Evolutionary conservation across 129 eudicot genomes (phyloP), one percentile per base, ranked within the genome.

Genomic region (Tanacetum coccineum): DNA sequence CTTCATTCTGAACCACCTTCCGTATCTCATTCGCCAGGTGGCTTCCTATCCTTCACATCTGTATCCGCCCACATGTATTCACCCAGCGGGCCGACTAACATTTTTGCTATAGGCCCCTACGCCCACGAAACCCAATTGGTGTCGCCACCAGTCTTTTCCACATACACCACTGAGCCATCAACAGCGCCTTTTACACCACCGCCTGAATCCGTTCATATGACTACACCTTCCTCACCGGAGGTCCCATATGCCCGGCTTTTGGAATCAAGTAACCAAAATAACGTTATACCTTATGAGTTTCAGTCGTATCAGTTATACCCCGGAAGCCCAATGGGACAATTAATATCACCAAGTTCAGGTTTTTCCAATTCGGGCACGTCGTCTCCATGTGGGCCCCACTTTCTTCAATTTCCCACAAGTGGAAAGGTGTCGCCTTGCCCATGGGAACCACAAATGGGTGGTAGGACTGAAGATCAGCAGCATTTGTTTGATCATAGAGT

Each of bases 181-280:
- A 93, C 99, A 39, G 99, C 99, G 20, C 96, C 99, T 3, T 93
- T 80, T 64, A 93, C 99, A 42, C 99, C 99, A 8, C 98, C 98
- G 1, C 96, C 96, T 0, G 99, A 93, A 50, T 82, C 95, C 6
- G 87, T 84, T 47, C 93, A 93, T 55, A 61, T 86, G 75, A 93
- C 99, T 4, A 93, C 95, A 32, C 99, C 99, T 45, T 93, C 99
- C 36, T 93, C 99, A 0, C 99, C 99, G 6, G 99, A 93, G 80
- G 96, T 93, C 11, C 99, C 99, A 4, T 93, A 89, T 79, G 99
- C 96, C 22, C 83, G 85, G 68, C 88, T 93, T 68, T 84, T 93
- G 30, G 95, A 80, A 7, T 90, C 95, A 19, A 70, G 71, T 72
- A 72, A 81, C 77, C 87, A 76, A 70, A 79, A 59, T 54, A 80